phyloP scores from a whole-genome alignment of 2,329 filamentous ascomycete genomes.

The Apiospora pterosperma region DNA sequence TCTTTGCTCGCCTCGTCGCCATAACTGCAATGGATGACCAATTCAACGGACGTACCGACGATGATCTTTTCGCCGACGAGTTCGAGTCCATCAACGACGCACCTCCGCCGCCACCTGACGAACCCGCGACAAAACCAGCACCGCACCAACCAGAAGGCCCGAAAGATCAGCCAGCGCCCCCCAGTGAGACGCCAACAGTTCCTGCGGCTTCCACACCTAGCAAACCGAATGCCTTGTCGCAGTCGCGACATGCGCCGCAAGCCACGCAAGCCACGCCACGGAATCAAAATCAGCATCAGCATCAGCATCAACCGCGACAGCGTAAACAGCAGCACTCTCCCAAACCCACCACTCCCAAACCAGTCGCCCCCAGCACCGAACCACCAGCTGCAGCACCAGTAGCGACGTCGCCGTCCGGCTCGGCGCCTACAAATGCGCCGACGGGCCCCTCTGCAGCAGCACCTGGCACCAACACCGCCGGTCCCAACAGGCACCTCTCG shows the following conservation, averaged over 20 bases:
- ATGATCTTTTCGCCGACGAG: constrained; percentile 61
- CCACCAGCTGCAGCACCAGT: constrained; percentile 7
- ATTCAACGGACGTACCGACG: constrained; percentile 58
- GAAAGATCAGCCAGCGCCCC: neutral
- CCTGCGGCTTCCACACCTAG: neutral
- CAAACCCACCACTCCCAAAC: constrained; percentile 7
- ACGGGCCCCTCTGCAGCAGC: constrained; percentile 9
- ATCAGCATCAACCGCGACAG: constrained; percentile 8
- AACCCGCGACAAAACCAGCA: neutral
- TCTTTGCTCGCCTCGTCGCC: neutral
- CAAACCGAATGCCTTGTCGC: constrained; percentile 4
- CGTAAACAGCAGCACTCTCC: constrained; percentile 4
- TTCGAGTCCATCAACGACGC: constrained; percentile 51
- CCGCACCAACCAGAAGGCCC: neutral
- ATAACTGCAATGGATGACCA: constrained; percentile 45
- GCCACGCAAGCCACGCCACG: constrained; percentile 3
- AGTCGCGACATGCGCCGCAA: constrained; percentile 9
- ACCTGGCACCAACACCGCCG: constrained; percentile 31
- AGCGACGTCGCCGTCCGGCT: constrained; percentile 7
- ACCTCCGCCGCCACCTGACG: neutral
- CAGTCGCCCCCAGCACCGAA: constrained; percentile 3
- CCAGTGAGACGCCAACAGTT: neutral
- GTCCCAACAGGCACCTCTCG: constrained; percentile 44
- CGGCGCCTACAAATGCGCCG: neutral
- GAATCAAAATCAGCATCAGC: constrained; percentile 7